A percentile compares a stretch with the other conserved stretches of the same genome.
These are phyloP conservation scores for Clavulina sp. DNA, from an alignment of 768 basidiomycete species.

Conservation along the genomic window DNA sequence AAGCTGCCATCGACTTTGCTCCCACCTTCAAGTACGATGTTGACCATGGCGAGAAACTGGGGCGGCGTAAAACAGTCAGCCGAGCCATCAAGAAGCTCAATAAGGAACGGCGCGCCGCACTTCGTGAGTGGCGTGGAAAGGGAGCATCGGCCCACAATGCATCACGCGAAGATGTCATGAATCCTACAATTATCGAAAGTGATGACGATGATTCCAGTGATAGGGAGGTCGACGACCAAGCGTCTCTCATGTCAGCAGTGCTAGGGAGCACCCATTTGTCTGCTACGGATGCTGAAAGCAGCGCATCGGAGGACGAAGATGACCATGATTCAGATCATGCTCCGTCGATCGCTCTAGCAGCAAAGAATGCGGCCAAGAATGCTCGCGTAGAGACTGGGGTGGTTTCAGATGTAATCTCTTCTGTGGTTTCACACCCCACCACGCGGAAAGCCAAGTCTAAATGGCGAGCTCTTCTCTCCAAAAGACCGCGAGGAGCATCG, in stretches of 20 bases:
- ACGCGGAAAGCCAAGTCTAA: conserved; percentile 11
- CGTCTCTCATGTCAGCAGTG: no score
- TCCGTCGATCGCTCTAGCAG: conserved; percentile 1
- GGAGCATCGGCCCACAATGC: background rate
- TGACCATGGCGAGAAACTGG: conserved; percentile 25
- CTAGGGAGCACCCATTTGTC: background rate
- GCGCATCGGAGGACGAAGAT: conserved; percentile 27
- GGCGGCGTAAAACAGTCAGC: conserved; percentile 9
- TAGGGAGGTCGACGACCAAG: background rate
- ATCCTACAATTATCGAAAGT: background rate
- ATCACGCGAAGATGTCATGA: background rate
- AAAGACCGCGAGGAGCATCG: no score
- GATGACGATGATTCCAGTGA: background rate
- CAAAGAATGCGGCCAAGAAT: conserved; percentile 8
- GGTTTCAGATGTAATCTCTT: conserved; percentile 1
- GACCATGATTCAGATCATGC: conserved; percentile 5
- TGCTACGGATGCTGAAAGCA: background rate
- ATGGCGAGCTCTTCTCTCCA: conserved; percentile 8
- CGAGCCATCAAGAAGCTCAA: conserved; percentile 14
- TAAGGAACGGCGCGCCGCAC: background rate
- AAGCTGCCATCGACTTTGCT: conserved; percentile 67
- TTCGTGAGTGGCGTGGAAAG: background rate
- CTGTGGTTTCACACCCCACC: conserved; percentile 5
- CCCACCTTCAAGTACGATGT: conserved; percentile 94
- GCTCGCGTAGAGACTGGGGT: background rate